These are phyloP conservation scores for Mortierella sp. DNA, from an alignment of 371 early-diverging fungal genomes.

Conservation along the genomic window DNA sequence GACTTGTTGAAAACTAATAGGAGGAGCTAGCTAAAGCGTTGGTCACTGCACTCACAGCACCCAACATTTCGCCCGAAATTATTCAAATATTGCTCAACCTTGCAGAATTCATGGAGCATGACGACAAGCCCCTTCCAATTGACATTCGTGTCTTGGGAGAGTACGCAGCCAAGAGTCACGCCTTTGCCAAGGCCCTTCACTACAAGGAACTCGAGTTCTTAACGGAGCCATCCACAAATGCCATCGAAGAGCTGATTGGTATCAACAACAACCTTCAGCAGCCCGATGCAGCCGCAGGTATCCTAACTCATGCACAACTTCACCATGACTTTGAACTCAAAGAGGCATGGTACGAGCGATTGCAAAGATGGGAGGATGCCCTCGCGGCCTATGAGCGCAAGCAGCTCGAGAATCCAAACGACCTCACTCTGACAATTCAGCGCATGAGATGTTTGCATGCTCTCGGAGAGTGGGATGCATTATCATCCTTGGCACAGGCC, in stretches of 20 bases:
- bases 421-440: slow-evolving; percentile 84
- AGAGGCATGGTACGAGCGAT: slow-evolving; percentile 95
- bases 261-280: slow-evolving; percentile 96
- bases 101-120: slow-evolving; percentile 99
- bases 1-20: slow-evolving; percentile 2
- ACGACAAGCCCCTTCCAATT: slow-evolving; percentile 95
- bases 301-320: slow-evolving; percentile 91
- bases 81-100: slow-evolving; percentile 92
- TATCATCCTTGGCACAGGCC: slow-evolving; percentile 85
- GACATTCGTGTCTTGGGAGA: slow-evolving; percentile 90
- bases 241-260: slow-evolving; percentile 93
- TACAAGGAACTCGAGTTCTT: slow-evolving; percentile 98
- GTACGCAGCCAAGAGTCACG: slow-evolving; percentile 95
- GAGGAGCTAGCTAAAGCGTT: slow-evolving; percentile 91
- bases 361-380: slow-evolving; percentile 97
- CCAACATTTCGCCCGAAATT: slow-evolving; percentile 93
- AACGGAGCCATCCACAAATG: slow-evolving; percentile 84
- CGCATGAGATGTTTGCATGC: slow-evolving; percentile 94
- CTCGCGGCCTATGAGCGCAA: slow-evolving; percentile 89
- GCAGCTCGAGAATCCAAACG: slow-evolving; percentile 82
- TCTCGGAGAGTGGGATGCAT: slow-evolving; percentile 94
- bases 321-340: slow-evolving; percentile 88
- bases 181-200: slow-evolving; percentile 96
- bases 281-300: slow-evolving; percentile 97
- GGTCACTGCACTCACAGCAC: slow-evolving; percentile 88